Evolutionary conservation across 148 eudicot species (phyloP), one percentile per base, ranked within the genome.

Genomic region (Bassia scoparia): DNA sequence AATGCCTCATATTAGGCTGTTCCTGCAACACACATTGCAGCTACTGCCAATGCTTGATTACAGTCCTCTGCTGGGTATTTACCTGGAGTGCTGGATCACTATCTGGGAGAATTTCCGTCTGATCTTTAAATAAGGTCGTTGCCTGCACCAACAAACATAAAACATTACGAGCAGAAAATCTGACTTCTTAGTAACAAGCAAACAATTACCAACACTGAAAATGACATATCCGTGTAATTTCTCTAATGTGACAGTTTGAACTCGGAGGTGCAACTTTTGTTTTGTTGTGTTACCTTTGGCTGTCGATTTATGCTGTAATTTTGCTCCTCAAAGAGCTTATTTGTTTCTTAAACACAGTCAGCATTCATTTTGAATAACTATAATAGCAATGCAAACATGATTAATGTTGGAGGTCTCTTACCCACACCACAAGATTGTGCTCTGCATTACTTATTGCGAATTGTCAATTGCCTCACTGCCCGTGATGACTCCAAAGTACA

Each of bases 1-100:
- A 76, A 70, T 7, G 97, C 48, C 97, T 80, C 87, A 83, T 31
- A 66, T 60, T 78, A 30, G 97, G 87, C 53, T 87, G 79, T 66
- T 87, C 94, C 34, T 89, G 90, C 33, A n/a, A 89, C 85, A 50
- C 94, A 91, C 94, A 86, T 86, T 70, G 94, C 89, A 21, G 94
- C 88, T 24, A 91, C 79, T 60, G 94, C 87, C 18, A 91, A 80
- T 10, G 90, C 94, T 77, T 89, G 94, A 75, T n/a, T 89, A 87
- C 75, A 91, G 75, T 3, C 90, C 91, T 35, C 91, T 35, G 74
- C 77, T 0, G 91, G 97, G 67, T 85, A 91, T 41, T 77, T 79
- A 18, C 91, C 90, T 83, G 76, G 24, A 91, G 85, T 5, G 62
- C 77, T 2, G 94, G 97, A 71, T 91, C 94, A 81, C 97, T 86